Conservation (phyloP, 257 asterid species). For the Hygrophila difformis region DNA sequence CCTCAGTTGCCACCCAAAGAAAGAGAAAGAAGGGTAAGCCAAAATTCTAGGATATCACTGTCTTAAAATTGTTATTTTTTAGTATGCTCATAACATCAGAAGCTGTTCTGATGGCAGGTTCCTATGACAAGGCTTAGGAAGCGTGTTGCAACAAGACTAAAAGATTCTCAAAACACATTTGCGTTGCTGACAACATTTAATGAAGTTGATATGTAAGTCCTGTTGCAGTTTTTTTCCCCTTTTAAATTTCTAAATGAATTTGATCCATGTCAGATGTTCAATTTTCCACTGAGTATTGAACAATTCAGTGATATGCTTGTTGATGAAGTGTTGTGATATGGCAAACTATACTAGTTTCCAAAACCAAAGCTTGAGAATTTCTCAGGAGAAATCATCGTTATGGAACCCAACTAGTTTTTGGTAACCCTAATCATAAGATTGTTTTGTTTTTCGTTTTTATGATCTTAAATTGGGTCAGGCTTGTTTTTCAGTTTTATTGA, state of each 20-base stretch:
- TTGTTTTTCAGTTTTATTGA: too few species aligned
- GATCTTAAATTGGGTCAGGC: too few species aligned
- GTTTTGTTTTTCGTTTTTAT: too few species aligned
- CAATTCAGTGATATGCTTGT: too few species aligned
- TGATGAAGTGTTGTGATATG: too few species aligned
- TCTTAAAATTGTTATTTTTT: background rate
- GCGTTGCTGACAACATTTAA: constrained; percentile 94
- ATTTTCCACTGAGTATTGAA: too few species aligned
- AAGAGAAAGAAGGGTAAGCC: constrained; percentile 84
- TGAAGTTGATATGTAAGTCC: constrained; percentile 94
- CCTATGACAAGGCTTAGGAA: constrained; percentile 98
- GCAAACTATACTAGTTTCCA: background rate
- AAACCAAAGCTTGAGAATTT: background rate
- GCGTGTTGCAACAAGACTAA: constrained; percentile 86
- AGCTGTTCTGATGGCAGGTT: constrained; percentile 40
- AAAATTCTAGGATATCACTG: background rate
- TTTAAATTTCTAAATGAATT: constrained; percentile 4
- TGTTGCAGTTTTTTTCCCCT: constrained; percentile 7
- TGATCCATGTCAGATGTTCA: constrained; percentile 1
- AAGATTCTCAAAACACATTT: constrained; percentile 97
- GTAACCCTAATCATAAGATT: too few species aligned
- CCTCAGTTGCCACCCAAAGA: constrained; percentile 96
- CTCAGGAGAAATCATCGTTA: background rate
- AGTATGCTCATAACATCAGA: constrained; percentile 1
- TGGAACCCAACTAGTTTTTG: too few species aligned